These are phyloP conservation scores for Gonapodya sp. DNA, from an alignment of 192 early-diverging fungal genomes.

Conservation along the genomic window DNA sequence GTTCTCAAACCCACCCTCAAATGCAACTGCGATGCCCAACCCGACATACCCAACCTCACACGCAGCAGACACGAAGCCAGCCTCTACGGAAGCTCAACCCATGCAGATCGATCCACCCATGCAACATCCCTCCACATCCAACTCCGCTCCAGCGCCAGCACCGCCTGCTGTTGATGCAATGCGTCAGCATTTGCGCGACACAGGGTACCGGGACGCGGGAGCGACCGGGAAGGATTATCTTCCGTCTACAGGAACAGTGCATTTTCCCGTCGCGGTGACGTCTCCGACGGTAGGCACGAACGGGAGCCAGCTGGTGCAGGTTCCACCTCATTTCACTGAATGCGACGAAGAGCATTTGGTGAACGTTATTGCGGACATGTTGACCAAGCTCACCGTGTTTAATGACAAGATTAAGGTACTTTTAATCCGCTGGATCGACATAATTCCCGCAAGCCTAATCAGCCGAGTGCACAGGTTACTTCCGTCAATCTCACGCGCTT, in stretches of 20 bases:
- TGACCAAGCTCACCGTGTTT: not conserved
- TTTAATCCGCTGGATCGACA: no score
- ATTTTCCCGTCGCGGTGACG: no score
- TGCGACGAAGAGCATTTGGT: not conserved
- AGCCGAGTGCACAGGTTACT: conserved; percentile 24
- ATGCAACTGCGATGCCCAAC: not conserved
- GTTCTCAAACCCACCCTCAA: not conserved
- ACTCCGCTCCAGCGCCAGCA: not conserved
- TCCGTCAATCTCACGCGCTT: conserved; percentile 72
- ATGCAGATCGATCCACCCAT: not conserved
- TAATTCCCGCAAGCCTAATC: no score
- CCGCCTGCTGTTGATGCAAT: no score
- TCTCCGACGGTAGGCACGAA: not conserved
- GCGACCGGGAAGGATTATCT: no score
- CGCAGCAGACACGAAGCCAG: not conserved
- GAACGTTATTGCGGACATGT: not conserved
- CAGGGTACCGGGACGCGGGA: no score
- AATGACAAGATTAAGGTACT: conserved; percentile 5
- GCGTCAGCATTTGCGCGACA: no score
- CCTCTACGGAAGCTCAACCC: not conserved
- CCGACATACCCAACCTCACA: not conserved
- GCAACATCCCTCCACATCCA: not conserved
- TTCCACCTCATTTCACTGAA: not conserved
- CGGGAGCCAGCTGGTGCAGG: not conserved
- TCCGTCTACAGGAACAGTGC: no score